Base-by-base conservation (phyloP, 2,329 filamentous ascomycete genomes). In the Corynespora cassiicola region DNA sequence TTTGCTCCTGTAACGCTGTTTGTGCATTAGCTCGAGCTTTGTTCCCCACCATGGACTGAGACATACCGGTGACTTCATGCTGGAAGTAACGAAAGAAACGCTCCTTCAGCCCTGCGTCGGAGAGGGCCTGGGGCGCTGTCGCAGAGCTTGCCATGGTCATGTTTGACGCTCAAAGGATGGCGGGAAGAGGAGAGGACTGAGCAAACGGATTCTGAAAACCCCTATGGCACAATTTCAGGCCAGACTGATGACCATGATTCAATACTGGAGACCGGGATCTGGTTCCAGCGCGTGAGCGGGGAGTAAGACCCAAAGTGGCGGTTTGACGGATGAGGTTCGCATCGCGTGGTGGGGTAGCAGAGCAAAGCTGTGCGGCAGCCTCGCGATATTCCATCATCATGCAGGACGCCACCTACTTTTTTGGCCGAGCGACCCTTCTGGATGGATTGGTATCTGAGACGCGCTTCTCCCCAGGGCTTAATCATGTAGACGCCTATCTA, bases 51-150 rank as follows among this genome's bases (percentile, higher is more conserved):
- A n/a, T n/a, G n/a, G n/a, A n/a, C n/a, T 11, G 8, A 10, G 6
- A 65, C 51, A 44, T 73, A 90, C 88, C 78, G 30, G 82, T 81
- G 34, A 87, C 81, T 67, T 88, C 85, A 55, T 84, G 78, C 52
- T 89, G 85, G 60, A 96, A 96, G 63, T 90, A 86, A 54, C 84
- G 82, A 66, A 92, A 91, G 74, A 96, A 96, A 23, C 82, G 82
- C 61, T 92, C 86, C 53, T 90, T 94, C 40, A 82, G 70, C 5
- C 61, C 62, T 9, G 50, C 38, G n/a, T 60, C 58, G 12, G 46
- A 37, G 16, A 47, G 52, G 4, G 45, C 23, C n/a, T 42, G 49
- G 6, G 42, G 14, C 16, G 39, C 36, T 23, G 36, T 17, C 10
- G 27, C 25, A 10, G 27, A 14, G 16, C 11, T 26, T 11, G 42